Evolutionary conservation across 306 rosid genomes (phyloP), one percentile per base, ranked within the genome.

Genomic region (Pterocarpus macrocarpus): DNA sequence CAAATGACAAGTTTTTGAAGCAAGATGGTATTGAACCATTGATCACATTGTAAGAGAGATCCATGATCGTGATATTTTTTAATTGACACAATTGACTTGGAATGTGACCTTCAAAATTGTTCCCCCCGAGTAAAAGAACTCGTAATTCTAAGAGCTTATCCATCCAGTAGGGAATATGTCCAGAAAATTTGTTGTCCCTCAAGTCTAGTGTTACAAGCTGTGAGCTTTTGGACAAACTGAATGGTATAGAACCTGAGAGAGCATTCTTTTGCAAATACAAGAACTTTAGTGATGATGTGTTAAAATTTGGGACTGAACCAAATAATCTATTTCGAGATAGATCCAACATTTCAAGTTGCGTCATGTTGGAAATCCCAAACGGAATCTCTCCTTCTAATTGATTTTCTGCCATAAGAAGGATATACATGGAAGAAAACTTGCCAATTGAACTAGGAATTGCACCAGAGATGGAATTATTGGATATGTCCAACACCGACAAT

Each of bases 321-420:
- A 0, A 45, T 7, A 82, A 69, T 43, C 10, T 36, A 47, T 82
- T 82, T 35, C 59, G 77, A 49, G 81, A 82, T 59, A 76, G 68
- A 62, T 82, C 73, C 64, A 82, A 0, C 9, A 82, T 5, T 13
- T 3, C 1, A 45, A 75, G 72, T 8, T 0, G 5, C 14, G 1
- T 3, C 34, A 61, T 3, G 41, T 58, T 49, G 8, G 59, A 69
- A 14, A 81, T 0, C 32, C 11, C 69, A 6, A 4, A 0, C 28
- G 85, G 81, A 11, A 82, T 75, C 53, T 68, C 32, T 15, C 85
- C 85, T 67, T 75, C 65, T n/a, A 75, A 66, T 2, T 5, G 55
- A 45, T 81, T 81, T 1, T 58, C 7, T 16, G n/a, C 33, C 50
- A 75, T 33, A 4, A 75, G 38, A 75, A 82, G 44, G 6, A 11